Evolutionary conservation across 208 protist species (phyloP), one percentile per base, ranked within the genome.

Genomic region (Novymonas esmeraldas): DNA sequence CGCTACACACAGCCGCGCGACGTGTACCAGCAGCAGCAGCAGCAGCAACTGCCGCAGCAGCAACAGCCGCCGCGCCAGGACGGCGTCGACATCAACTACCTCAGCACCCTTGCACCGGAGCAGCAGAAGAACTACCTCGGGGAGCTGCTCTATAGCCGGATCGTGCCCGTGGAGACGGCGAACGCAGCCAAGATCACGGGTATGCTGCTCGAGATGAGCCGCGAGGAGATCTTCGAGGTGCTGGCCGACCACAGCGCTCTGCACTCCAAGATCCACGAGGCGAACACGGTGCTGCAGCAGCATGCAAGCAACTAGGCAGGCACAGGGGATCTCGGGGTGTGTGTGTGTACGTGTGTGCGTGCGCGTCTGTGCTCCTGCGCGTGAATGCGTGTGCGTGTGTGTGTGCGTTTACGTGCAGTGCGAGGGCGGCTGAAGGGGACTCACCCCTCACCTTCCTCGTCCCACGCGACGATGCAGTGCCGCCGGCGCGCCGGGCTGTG

Each of bases 141-240:
- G 10, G 87, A 93, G 81, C 65, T 74, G 22, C 74, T 93, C 9
- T 93, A 85, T 78, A 55, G 57, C 52, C 68, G 67, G 16, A 91
- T 93, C 52, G 36, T 83, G 42, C 57, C 66, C 6, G 22, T 85
- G 41, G 64, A 84, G 68, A 34, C 82, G 36, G 41, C 81, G 22
- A 65, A 89, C 28, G 76, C 82, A 2, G 81, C 82, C 6, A 93
- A 93, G 66, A 92, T 93, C 62, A 93, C 87, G 29, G 87, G 84
- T 20, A 89, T 89, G 84, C 80, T 90, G 33, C 76, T 93, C 10
- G 87, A 93, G 72, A 89, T 93, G 83, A 84, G 89, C 48, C 78
- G 70, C 36, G 42, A 70, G 22, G 87, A 93, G 76, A 89, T 86
- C n/a, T 73, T 93, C 13, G 81, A 87, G 36, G 63, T 93, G 9